phyloP scores from a whole-genome alignment of 257 asterid species.

The Pogostemon cablin region DNA sequence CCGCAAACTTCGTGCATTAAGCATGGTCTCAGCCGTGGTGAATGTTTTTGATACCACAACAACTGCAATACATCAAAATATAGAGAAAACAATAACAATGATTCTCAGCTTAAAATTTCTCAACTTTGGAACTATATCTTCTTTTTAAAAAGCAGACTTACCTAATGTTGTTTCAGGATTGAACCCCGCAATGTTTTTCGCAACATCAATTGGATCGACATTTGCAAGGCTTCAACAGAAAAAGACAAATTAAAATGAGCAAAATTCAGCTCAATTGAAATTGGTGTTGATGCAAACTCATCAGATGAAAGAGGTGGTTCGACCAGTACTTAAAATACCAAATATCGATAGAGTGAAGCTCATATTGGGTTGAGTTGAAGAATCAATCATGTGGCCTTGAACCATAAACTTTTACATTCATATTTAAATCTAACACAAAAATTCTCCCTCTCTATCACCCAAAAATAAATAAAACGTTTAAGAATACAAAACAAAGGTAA shows the following conservation, averaged over 20 bases:
- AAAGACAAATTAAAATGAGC: conserved; percentile 22
- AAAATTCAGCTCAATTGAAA: conserved; percentile 24
- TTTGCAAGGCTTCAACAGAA: conserved; percentile 82
- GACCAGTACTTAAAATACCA: conserved; percentile 17
- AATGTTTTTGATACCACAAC: conserved; percentile 98
- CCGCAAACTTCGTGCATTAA: conserved; percentile 93
- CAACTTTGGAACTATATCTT: conserved; percentile 6
- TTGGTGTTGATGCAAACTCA: conserved; percentile 17
- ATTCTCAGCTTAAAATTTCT: conserved; percentile 11
- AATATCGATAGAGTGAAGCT: conserved; percentile 20
- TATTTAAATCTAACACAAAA: conserved; percentile 1
- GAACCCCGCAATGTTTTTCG: conserved; percentile 77
- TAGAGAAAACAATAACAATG: conserved; percentile 18
- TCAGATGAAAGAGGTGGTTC: conserved; percentile 10
- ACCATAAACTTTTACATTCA: conserved; percentile 18
- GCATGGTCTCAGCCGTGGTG: conserved; percentile 99
- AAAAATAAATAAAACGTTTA: background rate
- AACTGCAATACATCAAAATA: conserved; percentile 53
- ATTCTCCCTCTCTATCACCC: background rate
- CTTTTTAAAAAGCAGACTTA: conserved; percentile 31
- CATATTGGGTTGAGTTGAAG: conserved; percentile 9
- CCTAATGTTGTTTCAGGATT: conserved; percentile 98
- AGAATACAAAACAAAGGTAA: background rate
- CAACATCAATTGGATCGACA: conserved; percentile 97
- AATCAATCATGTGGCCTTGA: conserved; percentile 10